Evolutionary conservation across 805 yeast genomes (phyloP), one percentile per base, ranked within the genome.

Genomic region (Hanseniaspora thailandica): DNA sequence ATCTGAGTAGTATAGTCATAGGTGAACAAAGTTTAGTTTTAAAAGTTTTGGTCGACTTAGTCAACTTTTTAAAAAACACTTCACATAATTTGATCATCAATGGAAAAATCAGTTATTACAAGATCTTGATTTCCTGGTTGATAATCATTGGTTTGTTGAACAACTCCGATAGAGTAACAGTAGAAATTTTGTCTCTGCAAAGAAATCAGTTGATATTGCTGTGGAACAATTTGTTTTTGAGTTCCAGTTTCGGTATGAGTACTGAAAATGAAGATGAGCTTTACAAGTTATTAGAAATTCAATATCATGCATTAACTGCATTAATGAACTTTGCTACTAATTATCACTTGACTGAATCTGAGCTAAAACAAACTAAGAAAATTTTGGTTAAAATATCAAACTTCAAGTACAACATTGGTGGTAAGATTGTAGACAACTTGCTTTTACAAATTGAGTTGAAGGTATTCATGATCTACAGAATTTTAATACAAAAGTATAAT

Each of bases 101-200:
- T 34, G 58, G 64, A 2, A 56, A 64, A 9, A 41, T 65, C 41
- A 52, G 71, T 56, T 62, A 69, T 63, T 61, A 66, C 58, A 63
- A 72, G 59, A 61, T 70, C 36, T 47, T 76, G 46, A 63, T 76
- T 41, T 66, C 86, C 39, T 84, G 93, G 90, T 72, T 77, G 15
- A 60, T 82, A 23, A 60, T 84, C 22, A 70, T 73, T 56, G 90
- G 90, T 2, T 63, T 83, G 4, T 76, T 84, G 72, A 76, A 80
- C 47, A 76, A 77, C 60, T 61, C 66, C 0, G 84, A 82, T 35
- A 25, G 46, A 30, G 46, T 44, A 13, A 40, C 52, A 3, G 73
- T 74, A 15, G 67, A 71, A 23, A 76, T 77, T 54, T 68, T 84
- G 35, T 69, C 72, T 48, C 69, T 78, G 54, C 82, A 81, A 57